A percentile compares a stretch with the other conserved stretches of the same genome.
These are phyloP conservation scores for Nasturtium officinale DNA, from an alignment of 345 rosid genomes.

Conservation along the genomic window DNA sequence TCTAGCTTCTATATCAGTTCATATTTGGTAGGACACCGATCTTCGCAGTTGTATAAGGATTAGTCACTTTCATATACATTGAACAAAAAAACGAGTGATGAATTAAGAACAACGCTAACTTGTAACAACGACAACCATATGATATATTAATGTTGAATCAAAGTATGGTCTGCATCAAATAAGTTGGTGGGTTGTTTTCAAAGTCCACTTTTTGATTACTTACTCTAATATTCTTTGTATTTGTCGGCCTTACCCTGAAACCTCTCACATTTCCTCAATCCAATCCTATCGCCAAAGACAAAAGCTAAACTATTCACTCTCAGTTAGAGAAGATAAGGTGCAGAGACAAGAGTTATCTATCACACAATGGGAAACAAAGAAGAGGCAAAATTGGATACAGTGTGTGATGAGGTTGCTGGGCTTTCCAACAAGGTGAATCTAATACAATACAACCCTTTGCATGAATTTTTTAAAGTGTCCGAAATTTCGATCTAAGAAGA, in stretches of 20 bases:
- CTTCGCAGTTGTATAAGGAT: conserved; percentile 28
- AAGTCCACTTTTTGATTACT: conserved; percentile 17
- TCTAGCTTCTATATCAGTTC: conserved; percentile 25
- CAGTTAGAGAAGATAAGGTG: neutral
- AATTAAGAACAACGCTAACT: conserved; percentile 25
- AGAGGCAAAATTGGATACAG: conserved; percentile 31
- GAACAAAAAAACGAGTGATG: conserved; percentile 31
- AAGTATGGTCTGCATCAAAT: conserved; percentile 13
- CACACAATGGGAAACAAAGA: conserved; percentile 9
- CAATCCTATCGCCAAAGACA: conserved; percentile 14
- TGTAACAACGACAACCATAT: conserved; percentile 28
- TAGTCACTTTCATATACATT: conserved; percentile 31
- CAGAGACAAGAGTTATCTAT: neutral
- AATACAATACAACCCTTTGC: neutral
- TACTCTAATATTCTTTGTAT: conserved; percentile 18
- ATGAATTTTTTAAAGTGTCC: neutral
- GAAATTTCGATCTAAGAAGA: neutral
- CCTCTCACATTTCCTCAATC: conserved; percentile 4
- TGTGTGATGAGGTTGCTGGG: conserved; percentile 53
- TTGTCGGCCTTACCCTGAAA: conserved; percentile 10
- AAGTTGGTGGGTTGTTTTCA: conserved; percentile 39
- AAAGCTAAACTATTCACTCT: conserved; percentile 32
- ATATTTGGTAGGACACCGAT: conserved; percentile 33
- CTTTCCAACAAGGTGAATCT: conserved; percentile 51
- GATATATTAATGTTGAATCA: neutral